Base-by-base conservation (phyloP, 1,139 yeast genomes). In the Pneumocystis murina region DNA sequence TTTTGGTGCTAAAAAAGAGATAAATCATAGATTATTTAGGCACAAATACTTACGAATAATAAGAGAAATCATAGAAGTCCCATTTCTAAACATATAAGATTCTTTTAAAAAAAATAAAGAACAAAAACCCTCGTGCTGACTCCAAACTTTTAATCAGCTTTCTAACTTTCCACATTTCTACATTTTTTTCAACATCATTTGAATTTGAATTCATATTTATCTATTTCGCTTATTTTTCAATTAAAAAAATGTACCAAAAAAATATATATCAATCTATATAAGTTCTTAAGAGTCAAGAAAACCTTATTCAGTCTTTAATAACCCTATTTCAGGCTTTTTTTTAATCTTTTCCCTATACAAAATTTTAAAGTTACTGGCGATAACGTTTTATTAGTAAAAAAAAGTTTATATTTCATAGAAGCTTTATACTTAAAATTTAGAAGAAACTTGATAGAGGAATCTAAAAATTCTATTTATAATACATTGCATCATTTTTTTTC, bases 141-240 rank as follows among this genome's bases (percentile, higher is more conserved):
- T 63, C 64, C 35, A 65, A 41, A 20, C 64, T 62, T 40, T 65
- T 70, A 57, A 70, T 70, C 60, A 70, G 68, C 65, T 92, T 92
- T 80, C 91, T 91, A 81, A 92, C 86, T 84, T 92, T 92, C 98
- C 98, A 92, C 79, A 92, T 90, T 80, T 92, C 96, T 75, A 92
- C 92, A 78, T 90, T 91, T 79, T 87, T 90, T 75, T 92, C 97
- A 62, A 97, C 97, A 69, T 86, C 55, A 48, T 94, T 68, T 78
- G 74, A 67, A 80, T 82, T 33, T 39, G 61, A 30, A 69, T 66
- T 62, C 55, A 48, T 48, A 12, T 43, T n/a, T 40, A 40, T n/a
- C 20, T 40, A 40, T 40, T n/a, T 40, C 20, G 8, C 20, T n/a
- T 24, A 33, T 48, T 48, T 48, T 12, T 24, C 2, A 8, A 1